Evolutionary conservation across 805 yeast species (phyloP), one percentile per base, ranked within the genome.

Genomic region (Wickerhamomyces queroliae): DNA sequence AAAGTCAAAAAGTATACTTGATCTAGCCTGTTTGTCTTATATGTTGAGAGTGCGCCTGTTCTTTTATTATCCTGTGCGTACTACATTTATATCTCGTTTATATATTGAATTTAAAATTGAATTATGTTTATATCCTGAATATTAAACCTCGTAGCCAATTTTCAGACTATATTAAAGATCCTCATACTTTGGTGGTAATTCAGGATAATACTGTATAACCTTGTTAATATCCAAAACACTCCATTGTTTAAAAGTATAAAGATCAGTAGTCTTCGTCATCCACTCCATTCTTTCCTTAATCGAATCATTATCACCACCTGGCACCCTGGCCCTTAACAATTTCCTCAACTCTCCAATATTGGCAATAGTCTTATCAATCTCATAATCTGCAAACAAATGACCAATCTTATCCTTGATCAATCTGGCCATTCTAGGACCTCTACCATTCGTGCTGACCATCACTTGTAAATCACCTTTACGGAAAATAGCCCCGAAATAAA

Each of bases 401-500:
- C 66, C 70, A 28, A 86, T 63, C 46, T 73, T 72, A 40, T 72
- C 69, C 18, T 81, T 73, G 39, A 86, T 80, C 28, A 76, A 62
- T 42, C 76, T 71, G 37, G 88, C 81, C 49, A 86, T 70, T 39
- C 93, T 62, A 1, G 95, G 95, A 2, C 90, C 81, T 50, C 79
- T 75, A 4, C 95, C 95, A 57, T 84, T 85, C 11, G 95, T 84
- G 29, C 87, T 77, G 12, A 86, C 82, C 90, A 86, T 80, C 28
- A 86, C 70, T 55, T 85, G 93, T 36, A 86, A 63, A 13, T 79
- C 76, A 13, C 90, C 93, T 46, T 74, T 75, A 52, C 84, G 70
- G 57, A 76, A 78, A 64, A 82, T 78, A 19, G 90, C 76, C 1
- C 95, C 95, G 58, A 86, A 86, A 63, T 84, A 86, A 59, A 84